These are phyloP conservation scores for Russula sp. DNA, from an alignment of 768 basidiomycete species.

Conservation along the genomic window DNA sequence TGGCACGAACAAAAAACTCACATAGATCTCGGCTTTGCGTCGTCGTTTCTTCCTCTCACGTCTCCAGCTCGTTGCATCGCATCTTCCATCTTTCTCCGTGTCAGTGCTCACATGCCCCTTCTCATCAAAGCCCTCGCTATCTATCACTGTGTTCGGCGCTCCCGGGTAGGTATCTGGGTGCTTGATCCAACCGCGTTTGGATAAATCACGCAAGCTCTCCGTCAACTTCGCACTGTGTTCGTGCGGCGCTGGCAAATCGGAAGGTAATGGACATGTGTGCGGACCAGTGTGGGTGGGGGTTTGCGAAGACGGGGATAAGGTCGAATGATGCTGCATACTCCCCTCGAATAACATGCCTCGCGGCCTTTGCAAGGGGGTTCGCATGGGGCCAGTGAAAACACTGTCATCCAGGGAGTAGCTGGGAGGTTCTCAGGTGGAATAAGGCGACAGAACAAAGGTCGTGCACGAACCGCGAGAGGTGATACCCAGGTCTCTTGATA, in stretches of 20 bases:
- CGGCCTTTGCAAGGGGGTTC: background rate
- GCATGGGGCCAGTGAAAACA: slow-evolving; percentile 11
- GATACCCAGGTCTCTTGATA: slow-evolving; percentile 57
- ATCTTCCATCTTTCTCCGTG: slow-evolving; percentile 20
- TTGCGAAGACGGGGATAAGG: slow-evolving; percentile 1
- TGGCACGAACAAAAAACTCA: slow-evolving; percentile 33
- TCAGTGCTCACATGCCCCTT: slow-evolving; percentile 25
- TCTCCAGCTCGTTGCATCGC: slow-evolving; percentile 31
- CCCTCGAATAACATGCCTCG: slow-evolving; percentile 24
- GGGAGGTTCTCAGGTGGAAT: background rate
- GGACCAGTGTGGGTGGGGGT: background rate
- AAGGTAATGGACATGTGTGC: background rate
- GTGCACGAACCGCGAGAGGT: slow-evolving; percentile 49
- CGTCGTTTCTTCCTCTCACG: slow-evolving; percentile 39
- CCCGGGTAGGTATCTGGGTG: slow-evolving; percentile 30
- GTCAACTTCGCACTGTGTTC: slow-evolving; percentile 30
- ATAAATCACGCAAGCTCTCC: slow-evolving; percentile 37
- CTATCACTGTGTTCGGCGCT: slow-evolving; percentile 27
- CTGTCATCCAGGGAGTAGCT: slow-evolving; percentile 30
- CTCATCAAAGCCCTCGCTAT: slow-evolving; percentile 30
- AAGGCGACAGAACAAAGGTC: background rate
- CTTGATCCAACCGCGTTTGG: slow-evolving; percentile 28
- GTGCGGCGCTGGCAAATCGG: background rate
- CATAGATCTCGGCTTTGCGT: slow-evolving; percentile 66
- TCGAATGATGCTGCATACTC: background rate